These are phyloP conservation scores for Gleditsia sinensis DNA, from an alignment of 306 rosid species.

Conservation along the genomic window DNA sequence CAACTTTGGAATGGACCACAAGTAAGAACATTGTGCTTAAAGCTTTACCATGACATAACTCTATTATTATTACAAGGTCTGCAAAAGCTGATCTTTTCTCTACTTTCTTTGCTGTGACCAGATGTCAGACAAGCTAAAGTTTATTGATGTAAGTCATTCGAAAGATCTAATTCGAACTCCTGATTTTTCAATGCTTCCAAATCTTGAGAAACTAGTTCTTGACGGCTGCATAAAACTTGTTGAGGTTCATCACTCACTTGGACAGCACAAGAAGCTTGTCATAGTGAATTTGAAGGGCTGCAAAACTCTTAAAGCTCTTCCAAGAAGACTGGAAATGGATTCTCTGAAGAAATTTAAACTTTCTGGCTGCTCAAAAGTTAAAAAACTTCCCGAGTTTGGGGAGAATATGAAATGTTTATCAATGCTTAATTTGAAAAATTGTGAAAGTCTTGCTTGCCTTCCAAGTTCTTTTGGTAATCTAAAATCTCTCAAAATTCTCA, in stretches of 20 bases:
- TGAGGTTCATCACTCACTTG: conserved; percentile 36
- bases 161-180: conserved; percentile 18
- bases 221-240: conserved; percentile 38
- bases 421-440: conserved; percentile 19
- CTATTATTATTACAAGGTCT: not conserved
- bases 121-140: conserved; percentile 27
- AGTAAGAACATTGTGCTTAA: conserved; percentile 12
- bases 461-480: conserved; percentile 35
- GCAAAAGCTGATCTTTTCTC: not conserved
- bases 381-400: conserved; percentile 37
- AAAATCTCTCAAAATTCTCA: conserved; percentile 33
- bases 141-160: conserved; percentile 36
- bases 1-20: conserved; percentile 42
- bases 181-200: conserved; percentile 29
- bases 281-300: conserved; percentile 35
- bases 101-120: not conserved
- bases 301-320: conserved; percentile 41
- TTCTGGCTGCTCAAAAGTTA: conserved; percentile 39
- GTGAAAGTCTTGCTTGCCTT: no score
- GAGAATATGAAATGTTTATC: conserved; percentile 27
- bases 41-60: not conserved
- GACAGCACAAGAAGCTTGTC: conserved; percentile 32
- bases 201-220: conserved; percentile 39
- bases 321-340: conserved; percentile 36
- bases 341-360: conserved; percentile 32